Percentiles rank a stretch among this genome's conserved stretches.
phyloP scores from a whole-genome alignment of 176 grass and related monocot genomes.

The Pontederia crassipes region DNA sequence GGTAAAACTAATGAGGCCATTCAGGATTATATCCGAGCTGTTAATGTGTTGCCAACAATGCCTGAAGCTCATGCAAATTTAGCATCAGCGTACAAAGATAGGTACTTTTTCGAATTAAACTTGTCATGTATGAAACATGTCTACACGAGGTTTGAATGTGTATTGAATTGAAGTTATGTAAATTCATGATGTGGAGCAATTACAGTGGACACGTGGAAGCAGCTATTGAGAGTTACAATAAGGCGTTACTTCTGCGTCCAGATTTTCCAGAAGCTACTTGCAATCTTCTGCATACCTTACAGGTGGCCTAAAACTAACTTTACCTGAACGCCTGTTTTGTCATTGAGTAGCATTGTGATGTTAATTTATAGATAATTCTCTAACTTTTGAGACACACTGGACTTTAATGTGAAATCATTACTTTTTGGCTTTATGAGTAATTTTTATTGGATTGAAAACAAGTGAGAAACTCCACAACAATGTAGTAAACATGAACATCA shows the following conservation, averaged over 20 bases:
- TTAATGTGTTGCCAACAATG: constrained; percentile 57
- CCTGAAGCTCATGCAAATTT: constrained; percentile 90
- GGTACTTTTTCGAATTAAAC: constrained; percentile 18
- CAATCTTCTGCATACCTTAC: constrained; percentile 82
- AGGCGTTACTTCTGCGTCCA: constrained; percentile 49
- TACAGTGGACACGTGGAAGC: constrained; percentile 66
- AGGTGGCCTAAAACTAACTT: constrained; percentile 22
- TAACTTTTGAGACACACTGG: background rate
- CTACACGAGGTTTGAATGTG: too few species aligned
- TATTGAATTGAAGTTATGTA: too few species aligned
- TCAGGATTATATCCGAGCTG: constrained; percentile 78
- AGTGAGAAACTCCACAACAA: too few species aligned
- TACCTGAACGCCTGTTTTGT: background rate
- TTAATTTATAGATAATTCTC: background rate
- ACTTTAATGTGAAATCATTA: background rate
- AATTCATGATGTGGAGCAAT: background rate
- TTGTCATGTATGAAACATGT: too few species aligned
- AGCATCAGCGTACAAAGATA: constrained; percentile 87
- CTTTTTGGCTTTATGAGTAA: background rate
- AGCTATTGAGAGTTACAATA: constrained; percentile 70
- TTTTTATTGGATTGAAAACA: constrained; percentile 8
- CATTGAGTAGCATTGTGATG: background rate
- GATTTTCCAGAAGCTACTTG: constrained; percentile 89
- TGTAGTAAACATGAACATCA: too few species aligned
- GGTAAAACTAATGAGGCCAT: constrained; percentile 66